Conservation (phyloP, 306 rosid genomes). For the Biancaea sappan region DNA sequence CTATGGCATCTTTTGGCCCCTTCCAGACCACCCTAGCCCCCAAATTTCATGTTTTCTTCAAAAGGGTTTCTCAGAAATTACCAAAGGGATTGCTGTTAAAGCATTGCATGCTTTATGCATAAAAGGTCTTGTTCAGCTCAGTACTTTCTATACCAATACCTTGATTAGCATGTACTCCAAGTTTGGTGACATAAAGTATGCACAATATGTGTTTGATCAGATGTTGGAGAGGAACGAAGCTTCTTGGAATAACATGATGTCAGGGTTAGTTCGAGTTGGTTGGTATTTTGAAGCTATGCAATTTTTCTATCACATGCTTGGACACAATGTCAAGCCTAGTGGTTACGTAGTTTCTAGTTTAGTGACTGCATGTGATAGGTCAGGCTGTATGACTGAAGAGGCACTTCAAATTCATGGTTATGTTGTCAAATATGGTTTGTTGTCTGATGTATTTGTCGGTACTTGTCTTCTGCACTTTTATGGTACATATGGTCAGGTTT, state of each 20-base stretch:
- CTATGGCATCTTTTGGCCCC: conserved; percentile 31
- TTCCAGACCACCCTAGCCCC: conserved; percentile 60
- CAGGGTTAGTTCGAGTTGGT: conserved; percentile 70
- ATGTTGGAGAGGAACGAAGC: conserved; percentile 72
- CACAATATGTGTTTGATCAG: conserved; percentile 61
- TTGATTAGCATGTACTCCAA: conserved; percentile 71
- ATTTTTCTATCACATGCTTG: conserved; percentile 62
- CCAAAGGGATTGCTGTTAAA: conserved; percentile 58
- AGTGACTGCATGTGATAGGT: conserved; percentile 78
- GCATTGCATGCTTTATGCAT: conserved; percentile 69
- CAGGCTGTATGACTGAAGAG: conserved; percentile 57
- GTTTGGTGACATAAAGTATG: conserved; percentile 52
- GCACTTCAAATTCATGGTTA: conserved; percentile 79
- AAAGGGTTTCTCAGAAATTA: conserved; percentile 79
- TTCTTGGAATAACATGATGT: conserved; percentile 91
- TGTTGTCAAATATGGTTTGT: conserved; percentile 62
- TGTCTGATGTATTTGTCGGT: conserved; percentile 70
- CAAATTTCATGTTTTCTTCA: conserved; percentile 65
- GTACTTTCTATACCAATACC: conserved; percentile 66
- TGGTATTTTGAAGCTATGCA: conserved; percentile 50
- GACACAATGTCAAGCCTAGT: conserved; percentile 51
- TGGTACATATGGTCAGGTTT: conserved; percentile 55
- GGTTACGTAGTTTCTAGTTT: conserved; percentile 73
- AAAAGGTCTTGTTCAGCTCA: conserved; percentile 53
- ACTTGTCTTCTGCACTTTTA: conserved; percentile 85